A percentile compares a stretch with the other conserved stretches of the same genome.
These are phyloP conservation scores for Anastatica hierochuntica DNA, from an alignment of 345 rosid species.

Conservation along the genomic window DNA sequence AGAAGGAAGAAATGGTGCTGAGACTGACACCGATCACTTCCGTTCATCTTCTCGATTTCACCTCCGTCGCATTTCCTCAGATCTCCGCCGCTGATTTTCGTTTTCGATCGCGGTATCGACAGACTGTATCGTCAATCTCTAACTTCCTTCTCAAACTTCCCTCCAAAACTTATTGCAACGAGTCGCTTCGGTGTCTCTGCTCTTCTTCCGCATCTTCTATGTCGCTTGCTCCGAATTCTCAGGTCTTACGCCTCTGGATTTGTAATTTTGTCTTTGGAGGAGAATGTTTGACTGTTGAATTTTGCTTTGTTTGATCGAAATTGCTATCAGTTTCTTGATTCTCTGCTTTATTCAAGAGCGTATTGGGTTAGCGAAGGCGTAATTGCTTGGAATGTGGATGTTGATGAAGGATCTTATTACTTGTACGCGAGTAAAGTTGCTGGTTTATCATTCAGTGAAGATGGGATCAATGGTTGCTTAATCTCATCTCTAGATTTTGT, in stretches of 20 bases:
- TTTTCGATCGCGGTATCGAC: not conserved
- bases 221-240: conserved; percentile 37
- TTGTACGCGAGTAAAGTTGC: conserved; percentile 60
- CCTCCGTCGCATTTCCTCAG: conserved; percentile 9
- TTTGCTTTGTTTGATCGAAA: conserved; percentile 3
- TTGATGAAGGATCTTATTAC: conserved; percentile 49
- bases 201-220: conserved; percentile 31
- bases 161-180: conserved; percentile 2
- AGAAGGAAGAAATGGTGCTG: not conserved
- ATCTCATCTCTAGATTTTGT: not conserved
- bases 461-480: conserved; percentile 50
- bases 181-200: conserved; percentile 25
- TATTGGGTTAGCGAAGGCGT: conserved; percentile 55
- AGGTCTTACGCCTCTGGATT: conserved; percentile 29
- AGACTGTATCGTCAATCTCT: conserved; percentile 14
- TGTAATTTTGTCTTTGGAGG: not conserved
- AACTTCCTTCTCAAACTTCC: conserved; percentile 6
- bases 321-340: conserved; percentile 40
- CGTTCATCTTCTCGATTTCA: conserved; percentile 16
- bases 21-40: not conserved
- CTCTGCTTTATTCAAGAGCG: conserved; percentile 50
- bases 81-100: conserved; percentile 3
- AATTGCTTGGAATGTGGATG: conserved; percentile 79
- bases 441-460: conserved; percentile 41
- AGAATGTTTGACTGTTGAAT: not conserved